Percentiles rank a stretch among this genome's conserved stretches.
These are phyloP conservation scores for Backusella australiensis DNA, from an alignment of 192 early-diverging fungal species.

Conservation along the genomic window DNA sequence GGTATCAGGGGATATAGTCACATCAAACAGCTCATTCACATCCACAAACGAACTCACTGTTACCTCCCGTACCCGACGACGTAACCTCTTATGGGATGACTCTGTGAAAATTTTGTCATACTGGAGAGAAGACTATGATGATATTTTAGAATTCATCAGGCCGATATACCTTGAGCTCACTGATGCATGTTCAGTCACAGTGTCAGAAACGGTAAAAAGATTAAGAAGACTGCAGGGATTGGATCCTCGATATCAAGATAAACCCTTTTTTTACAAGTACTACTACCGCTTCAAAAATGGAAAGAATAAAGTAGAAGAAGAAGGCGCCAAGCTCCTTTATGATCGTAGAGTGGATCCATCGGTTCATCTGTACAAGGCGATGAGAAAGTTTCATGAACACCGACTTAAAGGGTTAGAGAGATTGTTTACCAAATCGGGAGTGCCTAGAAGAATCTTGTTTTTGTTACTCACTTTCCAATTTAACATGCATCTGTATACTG, in stretches of 20 bases:
- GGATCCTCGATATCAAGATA: constrained; percentile 27
- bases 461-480: constrained; percentile 26
- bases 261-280: constrained; percentile 18
- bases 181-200: constrained; percentile 18
- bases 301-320: neutral
- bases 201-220: constrained; percentile 19
- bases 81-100: neutral
- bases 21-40: neutral
- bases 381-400: constrained; percentile 17
- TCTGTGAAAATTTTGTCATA: constrained; percentile 7
- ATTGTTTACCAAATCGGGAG: constrained; percentile 5
- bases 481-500: constrained; percentile 24
- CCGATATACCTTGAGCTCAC: constrained; percentile 19
- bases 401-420: constrained; percentile 16
- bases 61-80: neutral
- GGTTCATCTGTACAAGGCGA: constrained; percentile 11
- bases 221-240: constrained; percentile 12
- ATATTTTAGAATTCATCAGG: constrained; percentile 5
- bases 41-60: neutral
- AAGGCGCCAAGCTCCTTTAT: neutral
- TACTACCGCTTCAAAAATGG: constrained; percentile 1
- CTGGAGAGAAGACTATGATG: constrained; percentile 22
- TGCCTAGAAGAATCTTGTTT: constrained; percentile 24
- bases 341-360: constrained; percentile 17
- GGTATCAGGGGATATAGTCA: neutral